Evolutionary conservation across 2,329 filamentous ascomycete genomes (phyloP), one percentile per base, ranked within the genome.

Genomic region (Fusarium cyanostomum): DNA sequence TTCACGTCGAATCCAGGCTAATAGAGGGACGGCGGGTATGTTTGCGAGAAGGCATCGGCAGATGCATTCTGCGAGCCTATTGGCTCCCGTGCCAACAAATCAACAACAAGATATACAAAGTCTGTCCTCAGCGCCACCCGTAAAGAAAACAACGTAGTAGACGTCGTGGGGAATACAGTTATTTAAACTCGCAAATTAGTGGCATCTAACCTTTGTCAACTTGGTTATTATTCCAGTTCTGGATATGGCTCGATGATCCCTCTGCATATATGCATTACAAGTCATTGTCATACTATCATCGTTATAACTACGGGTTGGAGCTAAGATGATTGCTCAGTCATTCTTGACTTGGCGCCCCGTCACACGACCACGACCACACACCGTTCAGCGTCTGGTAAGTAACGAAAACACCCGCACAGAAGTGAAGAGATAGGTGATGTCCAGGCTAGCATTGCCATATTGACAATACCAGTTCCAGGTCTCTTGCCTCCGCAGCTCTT

Each of bases 361-460:
- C 18, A 13, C 21, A 34, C 31, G 26, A 18, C 4, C 30, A 39
- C 26, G 21, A 9, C 52, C 28, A 21, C 27, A 45, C 10, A 44
- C 7, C 8, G 7, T 7, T n/a, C 31, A 33, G 8, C 35, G 50
- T 26, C 38, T 28, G n/a, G 64, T 62, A 52, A 59, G 53, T 18
- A 24, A 38, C 3, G n/a, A 10, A 33, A 7, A 39, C 4, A 13
- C 12, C 18, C n/a, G 8, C 27, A 27, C 18, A 12, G 21, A 42
- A 26, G 16, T 7, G 8, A 26, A 41, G 15, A 44, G n/a, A n/a
- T 8, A 21, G n/a, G 10, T 21, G 30, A 24, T 31, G 13, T 26
- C 21, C 7, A 16, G 4, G n/a, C 28, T 18, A 7, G 4, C 6
- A 9, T 9, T n/a, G 7, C 12, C 13, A 37, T 24, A 26, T 31